Evolutionary conservation across 2,329 filamentous ascomycete species (phyloP).

Genomic region (Anisogramma anomala): DNA sequence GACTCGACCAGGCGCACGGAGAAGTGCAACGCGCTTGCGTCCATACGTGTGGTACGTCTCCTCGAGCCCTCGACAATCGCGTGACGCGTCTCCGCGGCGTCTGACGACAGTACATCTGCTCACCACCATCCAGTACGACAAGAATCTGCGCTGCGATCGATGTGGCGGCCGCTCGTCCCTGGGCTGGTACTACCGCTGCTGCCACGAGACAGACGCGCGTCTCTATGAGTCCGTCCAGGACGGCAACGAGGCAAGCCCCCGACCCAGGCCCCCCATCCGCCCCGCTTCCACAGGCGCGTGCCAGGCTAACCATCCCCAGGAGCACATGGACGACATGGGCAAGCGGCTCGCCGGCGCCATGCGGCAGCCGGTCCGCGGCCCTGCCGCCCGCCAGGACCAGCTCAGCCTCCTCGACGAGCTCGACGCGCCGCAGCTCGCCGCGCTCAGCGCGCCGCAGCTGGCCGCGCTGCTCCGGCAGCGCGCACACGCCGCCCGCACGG

Average conservation of each 20-base stretch:
- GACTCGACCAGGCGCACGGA: not conserved
- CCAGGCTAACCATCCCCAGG: conserved; percentile 9
- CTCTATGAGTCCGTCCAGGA: conserved; percentile 26
- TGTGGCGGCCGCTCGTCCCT: conserved; percentile 46
- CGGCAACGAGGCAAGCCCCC: conserved; percentile 10
- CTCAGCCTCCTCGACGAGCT: conserved; percentile 36
- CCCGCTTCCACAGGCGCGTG: conserved; percentile 17
- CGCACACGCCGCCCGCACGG: conserved; percentile 22
- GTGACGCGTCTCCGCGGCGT: too few species aligned
- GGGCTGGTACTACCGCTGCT: conserved; percentile 66
- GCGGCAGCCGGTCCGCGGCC: conserved; percentile 27
- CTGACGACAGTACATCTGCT: too few species aligned
- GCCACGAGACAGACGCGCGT: conserved; percentile 44
- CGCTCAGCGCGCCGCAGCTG: conserved; percentile 38
- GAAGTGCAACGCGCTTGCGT: conserved; percentile 10
- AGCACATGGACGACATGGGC: conserved; percentile 27
- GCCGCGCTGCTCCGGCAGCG: conserved; percentile 37
- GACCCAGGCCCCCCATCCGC: conserved; percentile 6
- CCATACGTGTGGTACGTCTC: conserved; percentile 11
- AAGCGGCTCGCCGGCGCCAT: conserved; percentile 23
- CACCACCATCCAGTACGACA: conserved; percentile 52
- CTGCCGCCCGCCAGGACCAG: conserved; percentile 30
- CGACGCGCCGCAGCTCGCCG: conserved; percentile 27
- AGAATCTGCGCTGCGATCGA: conserved; percentile 39
- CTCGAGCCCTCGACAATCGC: conserved; percentile 34